A percentile compares a stretch with the other conserved stretches of the same genome.
These are phyloP conservation scores for Ceratobasidium theobromae DNA, from an alignment of 1,284 basidiomycete species.

Conservation along the genomic window DNA sequence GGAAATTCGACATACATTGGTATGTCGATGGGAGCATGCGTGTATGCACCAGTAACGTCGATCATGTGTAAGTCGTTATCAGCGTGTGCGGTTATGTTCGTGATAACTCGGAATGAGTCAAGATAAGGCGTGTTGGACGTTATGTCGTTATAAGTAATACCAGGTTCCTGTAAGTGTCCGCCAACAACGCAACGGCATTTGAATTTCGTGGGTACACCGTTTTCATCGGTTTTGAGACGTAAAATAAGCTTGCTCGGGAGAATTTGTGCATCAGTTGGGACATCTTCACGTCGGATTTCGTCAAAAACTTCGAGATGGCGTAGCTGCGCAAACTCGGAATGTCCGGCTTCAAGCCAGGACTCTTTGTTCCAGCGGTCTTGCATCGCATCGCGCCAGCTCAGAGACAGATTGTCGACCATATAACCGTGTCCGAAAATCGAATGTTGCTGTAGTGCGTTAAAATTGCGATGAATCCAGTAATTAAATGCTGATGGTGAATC, in stretches of 20 bases:
- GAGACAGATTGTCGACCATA: neutral
- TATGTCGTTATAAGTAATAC: neutral
- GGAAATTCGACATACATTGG: neutral
- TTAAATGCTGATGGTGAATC: neutral
- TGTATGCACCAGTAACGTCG: conserved; percentile 16
- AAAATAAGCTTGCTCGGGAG: neutral
- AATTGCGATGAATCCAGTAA: neutral
- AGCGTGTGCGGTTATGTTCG: neutral
- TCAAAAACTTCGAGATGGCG: neutral
- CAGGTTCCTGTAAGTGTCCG: neutral
- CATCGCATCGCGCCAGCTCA: conserved; percentile 8
- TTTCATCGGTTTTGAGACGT: neutral
- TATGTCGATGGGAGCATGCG: neutral
- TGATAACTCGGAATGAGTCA: neutral
- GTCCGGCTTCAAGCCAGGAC: neutral
- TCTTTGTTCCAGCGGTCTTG: neutral
- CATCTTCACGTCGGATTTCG: neutral
- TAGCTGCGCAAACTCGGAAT: neutral
- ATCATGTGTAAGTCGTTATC: neutral
- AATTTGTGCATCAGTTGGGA: neutral
- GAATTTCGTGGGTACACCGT: neutral
- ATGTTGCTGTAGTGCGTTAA: neutral
- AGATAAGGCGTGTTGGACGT: conserved; percentile 2
- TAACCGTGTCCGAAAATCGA: neutral
- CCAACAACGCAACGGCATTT: neutral